Evolutionary conservation across 139 green algal genomes (phyloP), one percentile per base, ranked within the genome.

Genomic region (Protoeuglena noctilucae): DNA sequence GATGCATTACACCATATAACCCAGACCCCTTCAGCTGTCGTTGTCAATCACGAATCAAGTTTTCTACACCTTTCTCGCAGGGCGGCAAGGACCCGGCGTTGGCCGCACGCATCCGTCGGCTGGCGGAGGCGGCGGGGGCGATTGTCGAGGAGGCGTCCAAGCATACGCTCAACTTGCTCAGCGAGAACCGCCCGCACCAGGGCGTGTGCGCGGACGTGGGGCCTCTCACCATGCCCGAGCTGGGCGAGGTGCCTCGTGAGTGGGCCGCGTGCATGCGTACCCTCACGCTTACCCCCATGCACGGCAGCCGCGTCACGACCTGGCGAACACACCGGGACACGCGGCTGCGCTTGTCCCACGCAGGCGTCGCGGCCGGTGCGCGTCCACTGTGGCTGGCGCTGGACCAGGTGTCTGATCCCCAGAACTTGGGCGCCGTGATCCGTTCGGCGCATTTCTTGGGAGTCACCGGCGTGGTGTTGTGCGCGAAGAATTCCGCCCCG

Each of bases 351-450:
- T n/a, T n/a, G n/a, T n/a, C n/a, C 25, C 14, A 19, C 24, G 40
- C 43, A 2, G 25, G 26, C 28, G 23, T 4, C 55, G 5, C 55
- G 60, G 27, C 77, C 75, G 0, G 64, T 89, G 24, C 50, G 18
- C 26, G 4, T 3, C 56, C 57, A 2, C 12, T 58, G 28, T 95
- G 86, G 86, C 50, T 95, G 45, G 83, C 76, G 21, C 70, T 95
- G 47, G 86, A 95, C 51, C 83, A 95, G 63, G 79, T 94, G 4
- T 61, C 64, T 28, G 83, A 93, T 55, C 83, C 83, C 58, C 82
- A 93, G 81, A 95, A 95, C 74, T 73, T 95, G 54, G 84, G 86
- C 21, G 87, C 87, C 25, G 72, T 87, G 40, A 57, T 95, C 51
- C 75, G 87, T 23, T 85, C 64, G 16, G 85, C 80, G 1, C 68